Evolutionary conservation across 257 asterid genomes (phyloP), one percentile per base, ranked within the genome.

Genomic region (Salvia hispanica): DNA sequence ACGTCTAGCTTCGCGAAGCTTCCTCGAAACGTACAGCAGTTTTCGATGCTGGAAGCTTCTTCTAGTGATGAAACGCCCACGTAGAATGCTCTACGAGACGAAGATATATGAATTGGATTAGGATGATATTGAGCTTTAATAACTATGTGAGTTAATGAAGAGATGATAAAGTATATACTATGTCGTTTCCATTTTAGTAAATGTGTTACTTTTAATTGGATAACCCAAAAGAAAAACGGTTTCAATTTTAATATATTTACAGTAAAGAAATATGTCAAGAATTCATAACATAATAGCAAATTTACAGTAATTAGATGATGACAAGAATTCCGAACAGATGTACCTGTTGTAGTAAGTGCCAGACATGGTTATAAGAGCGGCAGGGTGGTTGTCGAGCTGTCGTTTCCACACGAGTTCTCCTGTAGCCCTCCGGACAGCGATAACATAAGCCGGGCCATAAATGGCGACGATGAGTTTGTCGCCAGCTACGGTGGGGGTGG

Each of bases 21-120:
- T 34, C 88, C 86, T 0, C 82, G 84, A 14, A 82, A 85, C 8
- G 70, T 76, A 75, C 91, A 85, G 43, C 88, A 85, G n/a, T 76
- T 8, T 13, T 78, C 77, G 6, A 62, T 53, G 47, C 39, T 44
- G 4, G 16, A 25, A 1, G 39, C 25, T 73, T 79, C 85, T 72
- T 85, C 91, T 0, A 66, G 4, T 0, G 88, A 78, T 13, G 91
- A 85, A 33, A 82, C 77, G 31, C 88, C 91, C 4, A 80, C 78
- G 40, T 85, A 82, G 54, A 65, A 80, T 6, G 53, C 75, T n/a
- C 80, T 76, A 2, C 31, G 3, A 18, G 21, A 25, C 31, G 31
- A 25, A 25, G 31, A 25, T 25, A 25, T 25, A 25, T 25, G 31
- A 25, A 25, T 2, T 25, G 2, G 31, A 25, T 18, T 18, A 18